phyloP scores from a whole-genome alignment of 345 rosid species.

The Angophora floribunda region DNA sequence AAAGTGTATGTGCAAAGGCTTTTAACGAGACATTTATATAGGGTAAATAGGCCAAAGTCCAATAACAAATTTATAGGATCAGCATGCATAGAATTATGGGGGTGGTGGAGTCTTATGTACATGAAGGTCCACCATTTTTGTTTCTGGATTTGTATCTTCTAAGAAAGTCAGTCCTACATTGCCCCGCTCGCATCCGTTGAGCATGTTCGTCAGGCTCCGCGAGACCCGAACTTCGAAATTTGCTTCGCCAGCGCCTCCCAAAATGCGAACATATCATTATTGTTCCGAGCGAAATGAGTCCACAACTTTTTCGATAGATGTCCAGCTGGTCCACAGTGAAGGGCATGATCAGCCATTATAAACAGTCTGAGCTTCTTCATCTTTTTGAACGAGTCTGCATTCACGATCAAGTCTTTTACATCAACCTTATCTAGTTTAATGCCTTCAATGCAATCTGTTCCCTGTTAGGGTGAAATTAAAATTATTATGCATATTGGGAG shows the following conservation, averaged over 20 bases:
- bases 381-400: background rate
- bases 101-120: background rate
- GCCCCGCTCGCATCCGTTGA: background rate
- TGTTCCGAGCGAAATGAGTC: background rate
- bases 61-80: no score
- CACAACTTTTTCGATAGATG: background rate
- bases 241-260: background rate
- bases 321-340: background rate
- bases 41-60: background rate
- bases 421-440: background rate
- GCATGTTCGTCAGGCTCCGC: background rate
- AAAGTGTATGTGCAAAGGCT: background rate
- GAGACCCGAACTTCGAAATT: background rate
- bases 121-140: background rate
- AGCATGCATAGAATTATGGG: no score
- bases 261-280: background rate
- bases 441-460: background rate
- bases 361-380: background rate
- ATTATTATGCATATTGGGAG: background rate
- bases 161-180: background rate
- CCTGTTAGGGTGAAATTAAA: background rate
- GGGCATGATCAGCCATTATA: background rate
- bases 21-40: background rate
- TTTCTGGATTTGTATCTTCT: background rate
- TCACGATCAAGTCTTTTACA: background rate